A percentile compares a stretch with the other conserved stretches of the same genome.
Evolutionary conservation across 2,329 filamentous ascomycete genomes (phyloP).

Genomic region (Teratosphaeria destructans): DNA sequence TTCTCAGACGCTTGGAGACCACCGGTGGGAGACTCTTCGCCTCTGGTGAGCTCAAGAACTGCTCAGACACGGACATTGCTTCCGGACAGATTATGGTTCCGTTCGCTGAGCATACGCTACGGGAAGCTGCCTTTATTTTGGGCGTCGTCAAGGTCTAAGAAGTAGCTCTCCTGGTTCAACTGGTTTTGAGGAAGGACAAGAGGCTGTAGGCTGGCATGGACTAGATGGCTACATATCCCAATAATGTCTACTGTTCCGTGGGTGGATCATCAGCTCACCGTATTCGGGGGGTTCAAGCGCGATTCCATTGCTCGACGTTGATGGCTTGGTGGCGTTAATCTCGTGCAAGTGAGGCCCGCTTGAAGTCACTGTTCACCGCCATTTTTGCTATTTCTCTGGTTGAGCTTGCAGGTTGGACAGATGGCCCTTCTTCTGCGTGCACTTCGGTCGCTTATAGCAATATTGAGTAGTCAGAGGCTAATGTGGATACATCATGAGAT

Average conservation of each 20-base stretch:
- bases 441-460: too few species aligned
- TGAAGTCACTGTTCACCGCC: too few species aligned
- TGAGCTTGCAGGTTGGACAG: too few species aligned
- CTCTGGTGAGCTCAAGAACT: background rate
- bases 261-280: background rate
- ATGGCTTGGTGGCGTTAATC: too few species aligned
- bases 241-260: background rate
- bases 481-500: too few species aligned
- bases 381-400: too few species aligned
- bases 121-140: background rate
- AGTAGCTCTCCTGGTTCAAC: background rate
- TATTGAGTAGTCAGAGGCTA: too few species aligned
- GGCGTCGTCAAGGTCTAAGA: background rate
- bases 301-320: too few species aligned
- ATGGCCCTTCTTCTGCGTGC: too few species aligned
- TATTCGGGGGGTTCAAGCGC: too few species aligned
- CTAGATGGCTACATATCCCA: background rate
- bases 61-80: background rate
- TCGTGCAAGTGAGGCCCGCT: too few species aligned
- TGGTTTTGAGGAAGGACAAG: background rate
- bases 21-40: background rate
- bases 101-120: background rate
- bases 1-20: background rate
- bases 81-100: background rate
- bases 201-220: background rate